phyloP scores from a whole-genome alignment of 1,284 basidiomycete species.

The Caloboletus firmus region DNA sequence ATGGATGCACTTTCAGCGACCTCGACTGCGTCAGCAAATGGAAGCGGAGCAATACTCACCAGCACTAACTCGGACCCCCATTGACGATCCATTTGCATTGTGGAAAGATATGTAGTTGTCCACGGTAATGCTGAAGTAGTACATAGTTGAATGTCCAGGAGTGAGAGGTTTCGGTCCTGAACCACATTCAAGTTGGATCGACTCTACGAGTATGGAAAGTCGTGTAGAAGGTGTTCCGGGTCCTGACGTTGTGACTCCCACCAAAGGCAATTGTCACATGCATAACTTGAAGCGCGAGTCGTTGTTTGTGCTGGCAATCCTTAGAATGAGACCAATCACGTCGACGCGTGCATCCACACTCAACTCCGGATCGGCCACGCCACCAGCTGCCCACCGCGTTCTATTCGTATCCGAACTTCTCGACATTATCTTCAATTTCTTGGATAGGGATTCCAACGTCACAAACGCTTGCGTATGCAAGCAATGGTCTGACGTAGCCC shows the following conservation, averaged over 20 bases:
- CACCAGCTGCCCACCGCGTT: constrained; percentile 11
- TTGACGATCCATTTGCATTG: neutral
- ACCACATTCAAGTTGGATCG: neutral
- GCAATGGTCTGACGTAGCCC: constrained; percentile 50
- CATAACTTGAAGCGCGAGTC: too few species aligned
- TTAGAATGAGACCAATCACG: constrained; percentile 1
- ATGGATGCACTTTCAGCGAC: neutral
- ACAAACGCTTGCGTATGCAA: constrained; percentile 50
- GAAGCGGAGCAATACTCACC: neutral
- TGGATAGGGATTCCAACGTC: constrained; percentile 40
- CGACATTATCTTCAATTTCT: constrained; percentile 46
- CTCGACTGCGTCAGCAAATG: neutral
- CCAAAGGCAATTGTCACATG: too few species aligned
- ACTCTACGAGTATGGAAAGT: neutral
- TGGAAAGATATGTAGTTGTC: neutral
- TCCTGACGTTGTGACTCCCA: too few species aligned
- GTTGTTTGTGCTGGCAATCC: too few species aligned
- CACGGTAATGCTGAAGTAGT: neutral
- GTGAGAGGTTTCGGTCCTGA: too few species aligned
- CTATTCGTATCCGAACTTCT: constrained; percentile 53
- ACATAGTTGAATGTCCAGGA: neutral
- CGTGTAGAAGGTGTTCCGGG: too few species aligned
- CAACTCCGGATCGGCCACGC: neutral
- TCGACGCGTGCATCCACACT: neutral
- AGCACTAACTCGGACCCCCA: neutral